Evolutionary conservation across 768 basidiomycete genomes (phyloP).

Genomic region (Termitomyces sp.): DNA sequence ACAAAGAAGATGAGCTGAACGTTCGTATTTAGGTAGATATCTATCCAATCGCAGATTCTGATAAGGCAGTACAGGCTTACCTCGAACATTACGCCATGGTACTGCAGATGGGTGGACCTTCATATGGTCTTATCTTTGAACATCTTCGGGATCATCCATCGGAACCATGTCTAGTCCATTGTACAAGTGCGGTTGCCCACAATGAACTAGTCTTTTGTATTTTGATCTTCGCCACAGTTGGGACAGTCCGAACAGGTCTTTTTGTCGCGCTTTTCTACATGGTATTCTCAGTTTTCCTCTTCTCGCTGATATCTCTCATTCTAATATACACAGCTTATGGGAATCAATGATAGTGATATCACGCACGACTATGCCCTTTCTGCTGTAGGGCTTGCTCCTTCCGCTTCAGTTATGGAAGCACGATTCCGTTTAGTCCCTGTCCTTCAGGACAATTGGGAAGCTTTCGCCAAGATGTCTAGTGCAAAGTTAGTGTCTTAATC

Average conservation of each 20-base stretch:
- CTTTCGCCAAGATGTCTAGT: constrained; percentile 29
- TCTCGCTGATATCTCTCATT: neutral
- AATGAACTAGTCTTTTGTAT: neutral
- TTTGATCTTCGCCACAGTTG: constrained; percentile 20
- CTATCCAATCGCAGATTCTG: neutral
- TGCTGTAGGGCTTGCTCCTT: constrained; percentile 32
- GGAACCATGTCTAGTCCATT: constrained; percentile 38
- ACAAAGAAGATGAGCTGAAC: neutral
- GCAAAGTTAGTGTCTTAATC: constrained; percentile 26
- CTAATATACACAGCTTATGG: constrained; percentile 31
- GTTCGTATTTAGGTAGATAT: neutral
- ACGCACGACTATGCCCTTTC: constrained; percentile 38
- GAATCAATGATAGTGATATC: constrained; percentile 35
- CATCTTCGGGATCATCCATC: constrained; percentile 35
- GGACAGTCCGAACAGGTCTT: constrained; percentile 42
- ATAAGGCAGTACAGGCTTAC: constrained; percentile 22
- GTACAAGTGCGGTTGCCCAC: constrained; percentile 30
- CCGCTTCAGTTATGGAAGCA: constrained; percentile 23
- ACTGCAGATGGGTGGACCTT: constrained; percentile 26
- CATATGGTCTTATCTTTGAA: constrained; percentile 30
- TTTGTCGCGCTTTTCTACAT: constrained; percentile 32
- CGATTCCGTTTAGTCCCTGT: constrained; percentile 28
- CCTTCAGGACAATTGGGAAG: constrained; percentile 31
- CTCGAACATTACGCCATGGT: constrained; percentile 25
- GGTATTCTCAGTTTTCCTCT: constrained; percentile 14